These are phyloP conservation scores for Amauroascus verrucosus DNA, from an alignment of 2,329 filamentous ascomycete species.

Conservation along the genomic window DNA sequence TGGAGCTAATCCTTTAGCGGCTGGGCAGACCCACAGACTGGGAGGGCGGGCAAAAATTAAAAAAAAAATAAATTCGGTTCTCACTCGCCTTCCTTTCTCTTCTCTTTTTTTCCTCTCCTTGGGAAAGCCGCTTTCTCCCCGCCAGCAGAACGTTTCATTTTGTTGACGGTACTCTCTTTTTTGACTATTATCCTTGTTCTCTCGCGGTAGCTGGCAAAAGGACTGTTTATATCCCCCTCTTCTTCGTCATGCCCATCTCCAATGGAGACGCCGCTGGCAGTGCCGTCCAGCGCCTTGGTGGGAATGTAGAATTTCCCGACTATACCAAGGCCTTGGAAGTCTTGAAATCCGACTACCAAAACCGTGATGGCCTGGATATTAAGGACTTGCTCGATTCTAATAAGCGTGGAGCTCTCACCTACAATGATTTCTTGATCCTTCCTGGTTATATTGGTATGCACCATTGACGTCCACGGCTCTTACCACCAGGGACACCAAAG, in stretches of 20 bases:
- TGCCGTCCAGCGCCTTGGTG: slow-evolving; percentile 38
- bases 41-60: neutral
- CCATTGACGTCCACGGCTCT: slow-evolving; percentile 13
- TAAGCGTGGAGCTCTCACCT: slow-evolving; percentile 86
- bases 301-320: slow-evolving; percentile 55
- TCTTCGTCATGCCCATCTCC: slow-evolving; percentile 57
- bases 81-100: slow-evolving; percentile 15
- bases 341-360: slow-evolving; percentile 64
- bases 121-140: slow-evolving; percentile 51
- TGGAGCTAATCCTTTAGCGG: slow-evolving; percentile 7
- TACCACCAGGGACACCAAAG: neutral
- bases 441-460: slow-evolving; percentile 81
- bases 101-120: slow-evolving; percentile 42
- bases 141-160: slow-evolving; percentile 43
- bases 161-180: slow-evolving; percentile 37
- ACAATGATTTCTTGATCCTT: slow-evolving; percentile 96
- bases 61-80: slow-evolving; percentile 12
- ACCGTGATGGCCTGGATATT: slow-evolving; percentile 76
- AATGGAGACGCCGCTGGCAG: slow-evolving; percentile 52
- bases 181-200: slow-evolving; percentile 18
- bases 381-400: slow-evolving; percentile 81
- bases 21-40: slow-evolving; percentile 6
- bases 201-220: slow-evolving; percentile 10
- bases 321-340: slow-evolving; percentile 65
- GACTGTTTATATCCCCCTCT: slow-evolving; percentile 17